These are phyloP conservation scores for Botrytis pseudocinerea DNA, from an alignment of 2,329 filamentous ascomycete species.

Conservation along the genomic window DNA sequence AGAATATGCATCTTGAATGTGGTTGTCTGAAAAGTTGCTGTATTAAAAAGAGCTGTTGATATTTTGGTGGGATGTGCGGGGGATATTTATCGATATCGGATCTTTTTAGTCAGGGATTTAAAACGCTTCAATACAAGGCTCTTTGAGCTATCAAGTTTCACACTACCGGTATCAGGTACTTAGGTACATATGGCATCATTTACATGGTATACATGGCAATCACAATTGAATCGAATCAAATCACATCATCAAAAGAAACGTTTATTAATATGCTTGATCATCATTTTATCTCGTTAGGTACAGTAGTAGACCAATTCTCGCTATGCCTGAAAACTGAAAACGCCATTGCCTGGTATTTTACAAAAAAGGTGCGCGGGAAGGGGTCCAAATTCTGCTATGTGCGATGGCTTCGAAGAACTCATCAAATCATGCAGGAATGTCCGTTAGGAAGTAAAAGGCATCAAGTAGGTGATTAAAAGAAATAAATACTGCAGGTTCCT, in stretches of 20 bases:
- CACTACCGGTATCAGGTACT: neutral
- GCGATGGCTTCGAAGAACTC: conserved; percentile 6
- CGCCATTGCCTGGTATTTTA: conserved; percentile 21
- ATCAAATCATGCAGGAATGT: conserved; percentile 11
- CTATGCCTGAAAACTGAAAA: conserved; percentile 23
- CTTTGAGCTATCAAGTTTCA: neutral
- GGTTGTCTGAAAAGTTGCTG: conserved; percentile 3
- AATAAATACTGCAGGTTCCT: neutral
- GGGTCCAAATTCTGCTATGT: conserved; percentile 16
- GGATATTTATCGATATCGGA: conserved; percentile 23
- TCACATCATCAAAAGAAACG: neutral
- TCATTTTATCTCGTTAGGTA: conserved; percentile 23
- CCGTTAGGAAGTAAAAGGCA: conserved; percentile 14
- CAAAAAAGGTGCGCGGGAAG: conserved; percentile 13
- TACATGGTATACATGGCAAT: neutral
- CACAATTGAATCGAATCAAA: neutral
- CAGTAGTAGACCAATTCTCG: conserved; percentile 17
- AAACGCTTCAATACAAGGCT: neutral
- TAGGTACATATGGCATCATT: conserved; percentile 1
- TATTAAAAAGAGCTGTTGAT: neutral
- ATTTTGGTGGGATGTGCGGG: conserved; percentile 18
- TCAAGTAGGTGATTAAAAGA: conserved; percentile 20
- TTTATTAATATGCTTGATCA: conserved; percentile 4
- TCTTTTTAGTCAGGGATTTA: conserved; percentile 19
- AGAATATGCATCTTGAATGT: conserved; percentile 50